Base-by-base conservation (phyloP, 257 asterid genomes). In the Pogostemon cablin region DNA sequence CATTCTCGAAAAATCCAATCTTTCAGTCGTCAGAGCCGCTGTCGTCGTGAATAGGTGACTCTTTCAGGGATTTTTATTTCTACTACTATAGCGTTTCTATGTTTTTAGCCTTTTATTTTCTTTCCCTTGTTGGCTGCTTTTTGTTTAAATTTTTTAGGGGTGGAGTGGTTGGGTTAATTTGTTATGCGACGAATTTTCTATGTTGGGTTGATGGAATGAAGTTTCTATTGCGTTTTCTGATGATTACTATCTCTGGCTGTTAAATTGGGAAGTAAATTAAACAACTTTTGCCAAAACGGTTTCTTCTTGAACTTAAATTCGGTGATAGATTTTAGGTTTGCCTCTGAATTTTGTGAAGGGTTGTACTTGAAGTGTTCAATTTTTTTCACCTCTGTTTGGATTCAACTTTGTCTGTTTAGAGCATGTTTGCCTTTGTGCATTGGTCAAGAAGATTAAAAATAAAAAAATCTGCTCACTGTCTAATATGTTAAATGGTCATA, bases 31-130 rank as follows among this genome's bases (percentile, higher is more conserved):
- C 48, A 34, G 65, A 50, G 47, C 7, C 62, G 62, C 68, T 65
- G 58, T 79, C 57, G 38, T 56, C 55, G 59, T 49, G 41, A 57
- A 41, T 56, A 56, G 77, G 69, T 71, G 37, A 32, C 39, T 64
- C 46, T 35, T 55, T 2, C 38, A 5, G 34, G 34, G 8, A 17
- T 44, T 59, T 37, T 6, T 48, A 15, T 67, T 15, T 73, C 42
- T 62, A 3, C 46, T 62, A 20, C 2, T 47, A 25, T 49, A 10
- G 50, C 35, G 62, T 9, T 40, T 48, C 58, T 12, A 52, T 7
- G 68, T 41, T 44, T 62, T 57, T 40, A 57, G 49, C 5, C 49
- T 17, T 67, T 3, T 47, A 3, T 35, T 58, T 59, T 25, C 44
- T 39, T 44, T 11, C 15, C 39, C n/a, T 17, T 3, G 32, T 25